These are phyloP conservation scores for Mrakia gelida DNA, from an alignment of 768 basidiomycete species.

Conservation along the genomic window DNA sequence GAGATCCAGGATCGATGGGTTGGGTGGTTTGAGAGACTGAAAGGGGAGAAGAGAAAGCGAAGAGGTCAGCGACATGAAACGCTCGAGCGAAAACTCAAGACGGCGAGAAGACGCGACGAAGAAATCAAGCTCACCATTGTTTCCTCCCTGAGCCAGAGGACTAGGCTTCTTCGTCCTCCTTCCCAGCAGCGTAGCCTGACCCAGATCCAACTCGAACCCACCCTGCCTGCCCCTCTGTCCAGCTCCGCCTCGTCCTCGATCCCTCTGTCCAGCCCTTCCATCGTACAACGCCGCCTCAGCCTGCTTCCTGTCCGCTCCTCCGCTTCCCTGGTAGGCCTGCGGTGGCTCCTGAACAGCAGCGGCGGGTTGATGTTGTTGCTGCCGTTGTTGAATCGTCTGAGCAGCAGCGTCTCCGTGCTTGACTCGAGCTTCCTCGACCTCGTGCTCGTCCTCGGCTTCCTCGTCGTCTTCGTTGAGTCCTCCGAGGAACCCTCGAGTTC, in stretches of 20 bases:
- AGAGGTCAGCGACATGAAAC: neutral
- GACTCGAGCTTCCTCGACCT: constrained; percentile 53
- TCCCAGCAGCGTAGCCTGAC: constrained; percentile 67
- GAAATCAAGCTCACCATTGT: constrained; percentile 5
- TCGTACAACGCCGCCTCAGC: constrained; percentile 54
- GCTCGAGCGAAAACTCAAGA: no score
- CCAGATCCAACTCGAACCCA: constrained; percentile 78
- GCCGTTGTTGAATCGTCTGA: constrained; percentile 44
- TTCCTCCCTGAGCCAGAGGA: constrained; percentile 14
- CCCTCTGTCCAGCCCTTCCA: constrained; percentile 68
- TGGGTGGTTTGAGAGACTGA: neutral
- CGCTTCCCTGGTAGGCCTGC: constrained; percentile 46
- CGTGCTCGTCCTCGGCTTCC: constrained; percentile 50
- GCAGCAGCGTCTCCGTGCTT: constrained; percentile 49
- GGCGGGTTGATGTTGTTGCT: constrained; percentile 38
- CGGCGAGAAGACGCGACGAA: neutral
- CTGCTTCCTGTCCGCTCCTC: constrained; percentile 48
- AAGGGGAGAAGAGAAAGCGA: neutral
- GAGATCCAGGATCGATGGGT: constrained; percentile 14
- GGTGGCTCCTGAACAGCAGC: constrained; percentile 34
- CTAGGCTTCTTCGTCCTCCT: constrained; percentile 29
- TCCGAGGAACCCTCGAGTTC: constrained; percentile 67
- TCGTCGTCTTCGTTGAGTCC: constrained; percentile 95
- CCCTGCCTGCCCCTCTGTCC: constrained; percentile 36
- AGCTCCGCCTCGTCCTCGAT: constrained; percentile 48